These are phyloP conservation scores for Handroanthus guayacan DNA, from an alignment of 257 asterid genomes.

Conservation along the genomic window DNA sequence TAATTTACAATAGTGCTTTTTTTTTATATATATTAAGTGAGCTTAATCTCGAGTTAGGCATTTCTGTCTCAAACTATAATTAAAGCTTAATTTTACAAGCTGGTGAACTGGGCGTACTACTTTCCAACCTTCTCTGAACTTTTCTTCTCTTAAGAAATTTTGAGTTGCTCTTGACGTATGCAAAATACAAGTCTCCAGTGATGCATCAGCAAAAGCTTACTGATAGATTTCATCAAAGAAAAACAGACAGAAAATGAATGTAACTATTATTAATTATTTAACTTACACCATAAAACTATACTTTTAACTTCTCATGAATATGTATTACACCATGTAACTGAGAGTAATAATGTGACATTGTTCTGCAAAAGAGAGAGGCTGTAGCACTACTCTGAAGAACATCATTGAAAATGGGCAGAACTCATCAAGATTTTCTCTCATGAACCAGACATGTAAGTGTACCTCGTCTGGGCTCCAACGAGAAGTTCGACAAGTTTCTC, in stretches of 20 bases:
- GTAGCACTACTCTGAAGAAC: not conserved
- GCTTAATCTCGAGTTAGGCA: no score
- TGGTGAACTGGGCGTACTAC: no score
- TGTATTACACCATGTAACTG: not conserved
- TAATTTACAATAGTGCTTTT: no score
- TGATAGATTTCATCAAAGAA: not conserved
- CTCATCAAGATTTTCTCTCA: constrained; percentile 41
- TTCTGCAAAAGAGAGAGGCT: not conserved
- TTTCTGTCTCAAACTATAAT: no score
- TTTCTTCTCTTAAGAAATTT: no score
- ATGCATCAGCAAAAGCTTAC: not conserved
- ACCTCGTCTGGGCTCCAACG: constrained; percentile 93
- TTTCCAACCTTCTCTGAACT: no score
- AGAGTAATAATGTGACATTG: no score
- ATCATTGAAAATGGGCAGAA: not conserved
- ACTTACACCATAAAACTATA: constrained; percentile 27
- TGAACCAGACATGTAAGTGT: constrained; percentile 99
- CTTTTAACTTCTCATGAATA: constrained; percentile 12
- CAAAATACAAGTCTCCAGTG: no score
- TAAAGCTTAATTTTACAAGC: no score
- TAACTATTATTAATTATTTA: not conserved
- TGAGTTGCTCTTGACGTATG: no score
- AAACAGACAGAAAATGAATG: not conserved
- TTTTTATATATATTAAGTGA: no score
- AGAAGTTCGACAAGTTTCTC: constrained; percentile 91